phyloP scores from a whole-genome alignment of 805 yeast genomes.

The Candida boidinii region DNA sequence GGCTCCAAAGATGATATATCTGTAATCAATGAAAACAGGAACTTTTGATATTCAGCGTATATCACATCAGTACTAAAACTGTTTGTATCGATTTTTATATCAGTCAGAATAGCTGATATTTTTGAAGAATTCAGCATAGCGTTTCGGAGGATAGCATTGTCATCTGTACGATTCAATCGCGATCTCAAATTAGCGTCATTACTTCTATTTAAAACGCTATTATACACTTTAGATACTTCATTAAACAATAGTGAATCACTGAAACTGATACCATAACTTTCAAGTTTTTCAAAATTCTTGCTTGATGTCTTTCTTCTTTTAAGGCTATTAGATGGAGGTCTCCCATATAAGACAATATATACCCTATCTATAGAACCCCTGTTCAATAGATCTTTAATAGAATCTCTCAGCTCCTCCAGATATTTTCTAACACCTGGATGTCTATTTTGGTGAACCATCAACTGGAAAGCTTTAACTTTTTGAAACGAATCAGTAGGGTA shows the following conservation, averaged over 20 bases:
- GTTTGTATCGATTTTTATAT: no score
- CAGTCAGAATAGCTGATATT: no score
- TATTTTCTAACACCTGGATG: constrained; percentile 36
- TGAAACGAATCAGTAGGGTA: constrained; percentile 47
- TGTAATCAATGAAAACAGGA: constrained; percentile 16
- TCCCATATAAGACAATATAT: constrained; percentile 14
- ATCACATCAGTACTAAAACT: constrained; percentile 7
- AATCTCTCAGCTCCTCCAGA: constrained; percentile 23
- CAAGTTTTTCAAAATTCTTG: constrained; percentile 2
- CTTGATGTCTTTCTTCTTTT: constrained; percentile 1
- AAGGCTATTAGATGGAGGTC: no score
- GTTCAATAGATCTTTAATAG: constrained; percentile 10
- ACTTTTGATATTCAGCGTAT: constrained; percentile 18
- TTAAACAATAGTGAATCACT: constrained; percentile 19
- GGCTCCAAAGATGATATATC: constrained; percentile 3
- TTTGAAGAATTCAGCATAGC: no score
- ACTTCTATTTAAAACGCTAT: no score
- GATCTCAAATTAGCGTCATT: no score
- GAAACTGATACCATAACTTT: constrained; percentile 21
- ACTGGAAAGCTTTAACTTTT: constrained; percentile 31
- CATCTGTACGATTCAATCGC: no score
- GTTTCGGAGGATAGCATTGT: no score
- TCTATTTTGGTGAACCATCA: constrained; percentile 33
- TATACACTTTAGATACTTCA: constrained; percentile 5
- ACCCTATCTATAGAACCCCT: constrained; percentile 17